Conservation (phyloP, 495 filamentous ascomycete species). For the Friedmanniomyces simplex region DNA sequence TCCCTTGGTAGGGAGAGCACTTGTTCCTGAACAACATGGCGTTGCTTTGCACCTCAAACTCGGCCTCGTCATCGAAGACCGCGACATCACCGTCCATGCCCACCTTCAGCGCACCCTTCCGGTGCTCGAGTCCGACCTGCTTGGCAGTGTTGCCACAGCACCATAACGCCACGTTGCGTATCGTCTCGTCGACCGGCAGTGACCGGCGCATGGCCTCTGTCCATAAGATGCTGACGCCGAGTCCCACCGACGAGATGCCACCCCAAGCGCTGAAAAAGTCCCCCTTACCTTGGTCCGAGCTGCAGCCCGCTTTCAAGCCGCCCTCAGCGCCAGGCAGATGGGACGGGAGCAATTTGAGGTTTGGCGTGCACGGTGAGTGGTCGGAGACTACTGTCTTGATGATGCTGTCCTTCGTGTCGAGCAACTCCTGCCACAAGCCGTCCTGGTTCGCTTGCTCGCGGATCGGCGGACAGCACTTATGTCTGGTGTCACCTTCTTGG, state of each 20-base stretch:
- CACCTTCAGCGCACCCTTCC: constrained; percentile 71
- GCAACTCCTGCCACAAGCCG: constrained; percentile 57
- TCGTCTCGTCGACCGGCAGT: constrained; percentile 33
- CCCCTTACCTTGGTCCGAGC: constrained; percentile 38
- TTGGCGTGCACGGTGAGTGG: constrained; percentile 90
- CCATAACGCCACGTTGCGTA: constrained; percentile 72
- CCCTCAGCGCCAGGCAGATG: constrained; percentile 37
- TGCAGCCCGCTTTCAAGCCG: constrained; percentile 8
- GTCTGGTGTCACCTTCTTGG: constrained; percentile 78
- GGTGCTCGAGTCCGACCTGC: constrained; percentile 76
- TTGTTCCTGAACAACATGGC: constrained; percentile 92
- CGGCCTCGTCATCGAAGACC: constrained; percentile 77
- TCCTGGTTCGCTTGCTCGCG: constrained; percentile 76
- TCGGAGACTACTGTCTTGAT: constrained; percentile 94
- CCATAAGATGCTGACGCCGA: constrained; percentile 86
- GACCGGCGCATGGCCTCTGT: constrained; percentile 57
- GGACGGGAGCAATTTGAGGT: constrained; percentile 77
- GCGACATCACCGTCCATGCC: constrained; percentile 89
- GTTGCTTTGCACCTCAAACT: constrained; percentile 52
- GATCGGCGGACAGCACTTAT: constrained; percentile 98
- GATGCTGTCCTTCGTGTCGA: constrained; percentile 51
- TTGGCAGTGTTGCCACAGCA: constrained; percentile 80
- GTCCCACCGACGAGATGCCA: constrained; percentile 85
- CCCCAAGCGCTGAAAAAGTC: constrained; percentile 97
- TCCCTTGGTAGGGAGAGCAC: constrained; percentile 85